A percentile compares a stretch with the other conserved stretches of the same genome.
phyloP scores from a whole-genome alignment of 805 yeast species.

The Barnettozyma vustinii region DNA sequence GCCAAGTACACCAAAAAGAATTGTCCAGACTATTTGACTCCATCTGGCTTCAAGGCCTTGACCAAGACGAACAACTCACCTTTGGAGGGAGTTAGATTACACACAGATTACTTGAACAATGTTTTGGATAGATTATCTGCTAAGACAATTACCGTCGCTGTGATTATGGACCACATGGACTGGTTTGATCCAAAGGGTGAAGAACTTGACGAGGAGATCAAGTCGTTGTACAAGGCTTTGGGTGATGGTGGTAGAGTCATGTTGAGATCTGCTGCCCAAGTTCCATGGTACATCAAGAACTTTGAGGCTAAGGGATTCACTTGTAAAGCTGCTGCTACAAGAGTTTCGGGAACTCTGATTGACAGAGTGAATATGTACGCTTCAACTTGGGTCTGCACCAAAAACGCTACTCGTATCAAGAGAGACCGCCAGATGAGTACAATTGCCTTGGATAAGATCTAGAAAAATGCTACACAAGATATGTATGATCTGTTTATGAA shows the following conservation, averaged over 20 bases:
- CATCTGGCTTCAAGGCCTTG: constrained; percentile 49
- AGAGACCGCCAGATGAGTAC: constrained; percentile 26
- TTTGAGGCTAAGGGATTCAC: constrained; percentile 64
- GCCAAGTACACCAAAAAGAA: constrained; percentile 56
- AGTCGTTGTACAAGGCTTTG: constrained; percentile 57
- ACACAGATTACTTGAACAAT: constrained; percentile 74
- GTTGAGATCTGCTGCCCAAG: constrained; percentile 65
- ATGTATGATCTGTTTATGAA: too few relatives aligned
- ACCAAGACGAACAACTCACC: constrained; percentile 39
- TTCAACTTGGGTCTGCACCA: constrained; percentile 80
- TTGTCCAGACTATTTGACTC: constrained; percentile 73
- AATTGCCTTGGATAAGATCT: constrained; percentile 13
- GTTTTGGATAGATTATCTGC: constrained; percentile 62
- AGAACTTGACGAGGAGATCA: constrained; percentile 63
- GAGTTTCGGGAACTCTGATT: constrained; percentile 58
- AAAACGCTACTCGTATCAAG: constrained; percentile 22
- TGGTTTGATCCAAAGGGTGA: constrained; percentile 69
- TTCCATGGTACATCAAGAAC: constrained; percentile 72
- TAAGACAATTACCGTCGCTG: constrained; percentile 65
- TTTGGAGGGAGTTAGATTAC: constrained; percentile 65
- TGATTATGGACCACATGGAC: constrained; percentile 90
- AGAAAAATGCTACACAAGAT: too few relatives aligned
- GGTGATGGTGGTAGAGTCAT: constrained; percentile 67
- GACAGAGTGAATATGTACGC: constrained; percentile 87
- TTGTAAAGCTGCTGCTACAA: constrained; percentile 64